Percentiles rank a stretch among this genome's conserved stretches.
Evolutionary conservation across 1,284 basidiomycete species (phyloP).

Genomic region (Boletus sp.): DNA sequence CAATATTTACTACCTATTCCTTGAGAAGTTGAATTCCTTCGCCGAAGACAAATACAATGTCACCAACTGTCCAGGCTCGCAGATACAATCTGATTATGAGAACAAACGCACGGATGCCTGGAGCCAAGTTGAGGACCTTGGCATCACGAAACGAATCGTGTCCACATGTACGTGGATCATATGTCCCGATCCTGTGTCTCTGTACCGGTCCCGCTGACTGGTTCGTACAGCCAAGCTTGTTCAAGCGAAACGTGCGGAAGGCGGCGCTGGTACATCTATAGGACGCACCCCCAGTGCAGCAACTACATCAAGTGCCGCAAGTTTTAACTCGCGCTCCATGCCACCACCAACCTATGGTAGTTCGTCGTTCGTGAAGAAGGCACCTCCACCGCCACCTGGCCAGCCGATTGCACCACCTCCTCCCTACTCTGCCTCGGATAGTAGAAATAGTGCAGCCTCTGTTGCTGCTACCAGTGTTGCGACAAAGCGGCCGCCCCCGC

Average conservation of each 20-base stretch:
- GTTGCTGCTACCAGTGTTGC: conserved; percentile 31
- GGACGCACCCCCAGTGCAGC: conserved; percentile 38
- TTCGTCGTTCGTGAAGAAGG: conserved; percentile 43
- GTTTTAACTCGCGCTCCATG: conserved; percentile 41
- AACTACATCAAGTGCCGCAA: conserved; percentile 40
- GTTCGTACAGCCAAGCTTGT: conserved; percentile 55
- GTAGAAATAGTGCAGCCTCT: conserved; percentile 12
- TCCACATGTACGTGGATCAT: conserved; percentile 68
- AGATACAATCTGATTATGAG: conserved; percentile 80
- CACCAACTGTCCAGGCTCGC: conserved; percentile 54
- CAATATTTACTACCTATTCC: conserved; percentile 90
- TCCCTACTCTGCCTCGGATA: conserved; percentile 38
- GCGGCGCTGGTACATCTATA: conserved; percentile 31
- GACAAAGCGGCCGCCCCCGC: conserved; percentile 80
- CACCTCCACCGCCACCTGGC: conserved; percentile 44
- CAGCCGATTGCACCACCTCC: conserved; percentile 45
- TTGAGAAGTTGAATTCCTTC: conserved; percentile 90
- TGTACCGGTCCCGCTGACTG: background rate
- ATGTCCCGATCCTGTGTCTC: background rate
- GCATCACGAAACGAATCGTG: conserved; percentile 75
- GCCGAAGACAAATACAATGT: conserved; percentile 83
- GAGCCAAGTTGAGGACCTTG: conserved; percentile 70
- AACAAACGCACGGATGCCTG: conserved; percentile 76
- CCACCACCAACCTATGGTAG: conserved; percentile 36
- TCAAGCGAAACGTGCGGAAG: conserved; percentile 47